Base-by-base conservation (phyloP, 495 filamentous ascomycete species). In the Xylaria cubensis region DNA sequence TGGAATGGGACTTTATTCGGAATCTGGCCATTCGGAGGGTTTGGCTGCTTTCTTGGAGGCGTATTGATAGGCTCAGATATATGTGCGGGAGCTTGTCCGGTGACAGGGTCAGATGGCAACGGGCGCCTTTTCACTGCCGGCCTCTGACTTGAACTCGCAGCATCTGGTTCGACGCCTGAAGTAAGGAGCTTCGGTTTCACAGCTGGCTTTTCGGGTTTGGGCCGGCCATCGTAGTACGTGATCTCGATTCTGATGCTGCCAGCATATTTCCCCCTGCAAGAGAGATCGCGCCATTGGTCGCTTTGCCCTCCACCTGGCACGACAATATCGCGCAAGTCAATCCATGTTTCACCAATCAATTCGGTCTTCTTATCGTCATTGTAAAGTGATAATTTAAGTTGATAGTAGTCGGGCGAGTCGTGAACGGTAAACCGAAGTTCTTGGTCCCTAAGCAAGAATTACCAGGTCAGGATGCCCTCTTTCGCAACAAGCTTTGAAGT, bases 331-430 rank as follows among this genome's bases (percentile, higher is more conserved):
- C 92, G 90, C 61, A 99, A 83, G 76, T 92, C 90, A 58, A 98
- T 87, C 90, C 92, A 97, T 3, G 92, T 88, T 80, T 99, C 96
- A 69, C 96, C 97, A 75, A 99, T 97, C 72, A 99, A 78, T 66
- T 99, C 95, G 0, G 94, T 97, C 83, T 90, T 94, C 82, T 97
- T 97, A 79, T 99, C 95, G 76, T 99, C 95, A 79, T 97, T 98
- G 86, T 98, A 98, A 6, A 97, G 90, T 6, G 94, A 97, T 19
- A 98, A 88, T 80, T 99, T 98, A 44, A 99, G 84, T 74, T 93
- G 92, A 77, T 92, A 92, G 84, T 98, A 99, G 76, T 99, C 96
- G 3, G 94, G 91, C 13, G 94, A 98, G 77, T 98, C 95, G 84
- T 97, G 95, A 53, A 99, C 96, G 55, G 88, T 93, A 76, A 97